Conservation (phyloP, 2,329 filamentous ascomycete genomes). For the Trichoderma hamatum region DNA sequence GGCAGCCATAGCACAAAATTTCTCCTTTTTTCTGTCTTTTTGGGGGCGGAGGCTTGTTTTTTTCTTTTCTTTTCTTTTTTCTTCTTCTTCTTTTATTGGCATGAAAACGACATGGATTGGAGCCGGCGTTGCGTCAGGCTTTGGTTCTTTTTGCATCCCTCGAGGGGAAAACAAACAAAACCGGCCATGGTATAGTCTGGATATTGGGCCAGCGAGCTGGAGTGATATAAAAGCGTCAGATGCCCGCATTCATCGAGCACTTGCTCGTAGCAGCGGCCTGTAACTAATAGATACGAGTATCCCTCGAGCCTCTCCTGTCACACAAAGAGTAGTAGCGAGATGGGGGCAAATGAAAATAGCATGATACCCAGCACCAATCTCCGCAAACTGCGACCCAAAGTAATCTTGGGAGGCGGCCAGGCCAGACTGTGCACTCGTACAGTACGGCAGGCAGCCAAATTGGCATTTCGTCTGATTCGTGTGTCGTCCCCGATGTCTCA, state of each 20-base stretch:
- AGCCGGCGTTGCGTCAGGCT: conserved; percentile 26
- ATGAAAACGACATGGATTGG: conserved; percentile 20
- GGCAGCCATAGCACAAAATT: neutral
- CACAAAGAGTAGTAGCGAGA: neutral
- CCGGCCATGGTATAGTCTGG: conserved; percentile 3
- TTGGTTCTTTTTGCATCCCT: conserved; percentile 16
- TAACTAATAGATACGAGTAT: conserved; percentile 20
- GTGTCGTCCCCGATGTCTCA: conserved; percentile 12
- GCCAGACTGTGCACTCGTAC: neutral
- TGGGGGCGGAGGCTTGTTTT: neutral
- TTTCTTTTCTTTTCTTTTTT: too few relatives aligned
- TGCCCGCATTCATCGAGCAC: conserved; percentile 14
- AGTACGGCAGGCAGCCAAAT: neutral
- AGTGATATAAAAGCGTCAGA: conserved; percentile 5
- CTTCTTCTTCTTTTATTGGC: neutral
- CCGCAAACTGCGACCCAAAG: neutral
- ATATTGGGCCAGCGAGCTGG: conserved; percentile 4
- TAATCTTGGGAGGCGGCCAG: neutral
- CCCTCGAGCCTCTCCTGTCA: neutral
- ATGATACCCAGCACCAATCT: conserved; percentile 15
- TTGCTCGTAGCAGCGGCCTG: conserved; percentile 15
- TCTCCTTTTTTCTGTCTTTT: neutral
- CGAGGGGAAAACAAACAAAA: conserved; percentile 10
- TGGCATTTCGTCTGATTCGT: neutral
- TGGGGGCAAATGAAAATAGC: conserved; percentile 5